Conservation (phyloP, 2,329 filamentous ascomycete genomes). For the Fusarium cyanostomum region DNA sequence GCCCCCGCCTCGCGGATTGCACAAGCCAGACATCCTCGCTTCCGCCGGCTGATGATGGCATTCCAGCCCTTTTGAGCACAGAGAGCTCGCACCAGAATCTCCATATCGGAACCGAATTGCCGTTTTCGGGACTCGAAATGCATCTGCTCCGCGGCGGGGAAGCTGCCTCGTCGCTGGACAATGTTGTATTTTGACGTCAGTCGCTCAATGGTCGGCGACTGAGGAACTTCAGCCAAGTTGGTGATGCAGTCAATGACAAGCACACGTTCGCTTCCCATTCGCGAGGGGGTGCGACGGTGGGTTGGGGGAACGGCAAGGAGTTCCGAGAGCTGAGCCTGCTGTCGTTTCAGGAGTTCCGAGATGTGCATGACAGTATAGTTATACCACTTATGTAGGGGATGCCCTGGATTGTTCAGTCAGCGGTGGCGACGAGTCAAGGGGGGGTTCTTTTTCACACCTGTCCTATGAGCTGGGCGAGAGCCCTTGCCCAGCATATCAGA, state of each 20-base stretch:
- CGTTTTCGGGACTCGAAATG: conserved; percentile 65
- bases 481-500: conserved; percentile 54
- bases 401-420: conserved; percentile 54
- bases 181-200: conserved; percentile 46
- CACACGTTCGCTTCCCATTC: conserved; percentile 50
- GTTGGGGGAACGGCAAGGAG: conserved; percentile 52
- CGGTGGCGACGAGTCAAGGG: background rate
- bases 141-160: conserved; percentile 61
- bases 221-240: conserved; percentile 57
- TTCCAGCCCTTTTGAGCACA: conserved; percentile 80
- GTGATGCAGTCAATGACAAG: conserved; percentile 73
- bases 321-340: conserved; percentile 57
- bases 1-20: conserved; percentile 79
- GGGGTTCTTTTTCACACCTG: conserved; percentile 49
- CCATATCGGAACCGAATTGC: conserved; percentile 71
- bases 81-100: conserved; percentile 75
- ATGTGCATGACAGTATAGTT: conserved; percentile 69
- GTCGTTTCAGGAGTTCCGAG: conserved; percentile 62
- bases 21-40: conserved; percentile 76
- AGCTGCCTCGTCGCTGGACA: conserved; percentile 49
- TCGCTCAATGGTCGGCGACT: conserved; percentile 58
- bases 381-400: conserved; percentile 71
- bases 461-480: conserved; percentile 58
- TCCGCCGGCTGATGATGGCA: conserved; percentile 73
- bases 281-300: conserved; percentile 41